Evolutionary conservation across 768 basidiomycete species (phyloP).

Genomic region (Cytidiella melzeri): DNA sequence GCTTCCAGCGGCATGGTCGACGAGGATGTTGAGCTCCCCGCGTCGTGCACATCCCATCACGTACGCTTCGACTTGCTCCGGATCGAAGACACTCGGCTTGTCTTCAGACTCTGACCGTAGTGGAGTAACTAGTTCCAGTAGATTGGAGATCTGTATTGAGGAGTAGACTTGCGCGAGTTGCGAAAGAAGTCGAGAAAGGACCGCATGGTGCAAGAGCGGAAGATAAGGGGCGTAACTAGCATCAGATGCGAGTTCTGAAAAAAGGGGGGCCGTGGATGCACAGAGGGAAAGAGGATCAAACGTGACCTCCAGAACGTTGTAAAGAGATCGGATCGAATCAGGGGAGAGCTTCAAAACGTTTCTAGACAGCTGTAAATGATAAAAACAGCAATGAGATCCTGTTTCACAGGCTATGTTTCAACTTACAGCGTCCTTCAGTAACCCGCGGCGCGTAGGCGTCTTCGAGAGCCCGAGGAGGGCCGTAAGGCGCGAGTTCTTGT

Average conservation of each 20-base stretch:
- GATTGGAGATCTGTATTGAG: conserved; percentile 70
- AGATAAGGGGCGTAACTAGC: conserved; percentile 75
- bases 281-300: conserved; percentile 91
- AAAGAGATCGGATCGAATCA: conserved; percentile 64
- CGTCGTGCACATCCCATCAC: conserved; percentile 87
- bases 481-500: conserved; percentile 73
- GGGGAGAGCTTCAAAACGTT: conserved; percentile 81
- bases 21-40: conserved; percentile 78
- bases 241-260: conserved; percentile 50
- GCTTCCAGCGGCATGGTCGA: conserved; percentile 83
- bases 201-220: conserved; percentile 83
- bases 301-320: conserved; percentile 84
- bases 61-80: conserved; percentile 84
- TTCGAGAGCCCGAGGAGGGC: conserved; percentile 78
- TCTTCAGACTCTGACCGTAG: conserved; percentile 49
- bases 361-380: conserved; percentile 56
- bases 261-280: conserved; percentile 68
- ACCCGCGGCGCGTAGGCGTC: conserved; percentile 80
- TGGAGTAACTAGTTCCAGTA: conserved; percentile 76
- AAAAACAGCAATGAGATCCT: conserved; percentile 11
- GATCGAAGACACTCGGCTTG: conserved; percentile 46
- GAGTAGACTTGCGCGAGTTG: conserved; percentile 93
- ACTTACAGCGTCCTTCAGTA: conserved; percentile 84
- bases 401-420: background rate
- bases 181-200: conserved; percentile 84